Base-by-base conservation (phyloP, 2,329 filamentous ascomycete species). In the Pseudocercospora pini-densiflorae region DNA sequence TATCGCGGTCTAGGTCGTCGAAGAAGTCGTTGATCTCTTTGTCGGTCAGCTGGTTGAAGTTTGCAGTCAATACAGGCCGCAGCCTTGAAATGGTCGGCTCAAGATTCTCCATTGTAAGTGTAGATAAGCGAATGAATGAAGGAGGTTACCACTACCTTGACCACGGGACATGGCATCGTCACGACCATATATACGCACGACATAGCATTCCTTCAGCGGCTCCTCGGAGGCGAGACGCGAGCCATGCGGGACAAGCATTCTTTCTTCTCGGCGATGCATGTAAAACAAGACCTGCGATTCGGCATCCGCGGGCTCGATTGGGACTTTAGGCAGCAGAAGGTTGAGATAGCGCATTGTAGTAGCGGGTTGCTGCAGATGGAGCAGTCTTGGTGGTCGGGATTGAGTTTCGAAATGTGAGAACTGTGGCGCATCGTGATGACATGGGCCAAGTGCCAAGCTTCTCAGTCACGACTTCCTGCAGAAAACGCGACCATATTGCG, bases 21-120 rank as follows among this genome's bases (percentile, higher is more conserved):
- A 88, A 77, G 61, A 88, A 88, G 3, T 78, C 73, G 6, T 81
- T 75, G 55, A 87, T 84, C 70, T 88, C 85, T 6, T 83, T 78
- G 59, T 86, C 79, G 54, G 74, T 79, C 54, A 84, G 77, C 31
- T 66, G 61, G 16, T 29, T 59, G 40, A 65, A 68, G 47, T 67
- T 61, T 10, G 69, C 64, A 8, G 62, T 62, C 16, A 67, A 60
- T 29, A 69, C 62, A 6, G 51, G 51, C 47, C 47, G 47, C 19
- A 51, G 47, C 47, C 47, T 23, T 19, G 51, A 31, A n/a, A 27
- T 55, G 27, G 16, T 3, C 5, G 62, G 67, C 57, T 59, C 59
- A 12, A 69, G 61, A 23, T 64, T n/a, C 29, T 67, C 54, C 64
- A 69, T 64, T 8, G 61, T 61, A 27, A 10, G 14, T 27, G 59